A percentile compares a stretch with the other conserved stretches of the same genome.
Conservation (phyloP, 768 basidiomycete genomes). For the Trametes cingulata region DNA sequence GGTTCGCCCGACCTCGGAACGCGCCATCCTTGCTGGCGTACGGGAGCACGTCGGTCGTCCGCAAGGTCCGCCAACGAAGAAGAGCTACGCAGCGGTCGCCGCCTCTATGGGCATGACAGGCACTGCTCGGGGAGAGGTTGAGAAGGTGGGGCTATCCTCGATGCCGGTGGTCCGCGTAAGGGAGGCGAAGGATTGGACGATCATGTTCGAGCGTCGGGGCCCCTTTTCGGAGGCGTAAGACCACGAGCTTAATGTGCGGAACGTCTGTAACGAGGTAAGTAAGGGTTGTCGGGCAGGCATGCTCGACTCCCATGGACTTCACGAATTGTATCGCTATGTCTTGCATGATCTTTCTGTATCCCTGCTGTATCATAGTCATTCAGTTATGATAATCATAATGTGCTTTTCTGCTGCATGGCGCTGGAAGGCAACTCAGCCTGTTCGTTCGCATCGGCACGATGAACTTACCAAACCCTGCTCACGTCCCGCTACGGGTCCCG, state of each 20-base stretch:
- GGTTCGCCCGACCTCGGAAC: not conserved
- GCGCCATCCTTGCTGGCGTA: not conserved
- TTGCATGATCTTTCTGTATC: too few relatives aligned
- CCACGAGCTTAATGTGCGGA: too few relatives aligned
- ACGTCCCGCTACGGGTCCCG: too few relatives aligned
- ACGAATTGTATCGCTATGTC: too few relatives aligned
- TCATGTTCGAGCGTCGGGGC: not conserved
- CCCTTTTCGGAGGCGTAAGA: not conserved
- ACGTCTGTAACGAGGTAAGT: not conserved
- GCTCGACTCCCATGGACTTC: too few relatives aligned
- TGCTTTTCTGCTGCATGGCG: too few relatives aligned
- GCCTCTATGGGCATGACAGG: not conserved
- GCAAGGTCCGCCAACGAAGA: not conserved
- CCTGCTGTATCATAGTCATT: too few relatives aligned
- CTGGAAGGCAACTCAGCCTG: too few relatives aligned
- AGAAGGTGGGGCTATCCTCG: not conserved
- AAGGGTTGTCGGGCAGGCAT: not conserved
- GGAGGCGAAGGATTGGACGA: not conserved
- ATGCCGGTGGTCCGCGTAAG: not conserved
- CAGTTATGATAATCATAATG: too few relatives aligned
- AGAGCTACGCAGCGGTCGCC: not conserved
- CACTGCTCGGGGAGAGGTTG: not conserved
- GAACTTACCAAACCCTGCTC: too few relatives aligned
- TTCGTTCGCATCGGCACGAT: too few relatives aligned
- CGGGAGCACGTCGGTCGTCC: not conserved